Evolutionary conservation across 257 asterid species (phyloP), one percentile per base, ranked within the genome.

Genomic region (Salvia hispanica): DNA sequence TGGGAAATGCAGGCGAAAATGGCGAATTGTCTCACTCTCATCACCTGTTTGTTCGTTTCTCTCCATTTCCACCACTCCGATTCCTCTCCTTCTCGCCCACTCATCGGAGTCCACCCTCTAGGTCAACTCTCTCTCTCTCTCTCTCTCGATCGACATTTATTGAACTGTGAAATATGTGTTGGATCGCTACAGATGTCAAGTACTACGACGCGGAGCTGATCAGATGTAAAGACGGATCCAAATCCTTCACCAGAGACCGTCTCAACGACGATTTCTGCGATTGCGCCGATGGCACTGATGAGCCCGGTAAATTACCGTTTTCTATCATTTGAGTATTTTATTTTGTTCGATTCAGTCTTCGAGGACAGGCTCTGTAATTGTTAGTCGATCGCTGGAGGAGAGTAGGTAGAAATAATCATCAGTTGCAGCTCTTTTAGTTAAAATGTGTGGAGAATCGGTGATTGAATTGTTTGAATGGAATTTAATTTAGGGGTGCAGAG

Each of bases 261-360:
- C 83, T 88, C 60, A 93, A 93, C 62, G 99, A 93, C 64, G 66
- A 88, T 74, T 93, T 85, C 72, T 93, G 97, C 33, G 99, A 93
- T 72, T 93, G 99, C 72, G 70, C 76, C 4, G 99, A 88, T 62
- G 99, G 97, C 70, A 82, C 96, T 7, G 99, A 90, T 75, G 97
- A 93, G 64, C 99, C 97, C 2, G 97, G 97, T 93, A 73, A 44
- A 25, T n/a, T 36, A 6, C 47, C 39, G 15, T 8, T 34, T 34
- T 44, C 58, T 61, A 18, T 9, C 8, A 39, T 59, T 33, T 28
- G 63, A 52, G 13, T 14, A 37, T 9, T 63, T 46, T 50, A 44
- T 15, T 5, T 33, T n/a, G 53, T 62, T 54, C 60, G 58, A 25
- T 47, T 47, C 50, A 37, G 14, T 56, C 1, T 36, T 51, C 33